Evolutionary conservation across 108 stramenopile genomes (phyloP).

Genomic region (Pelagomonas calceolata): DNA sequence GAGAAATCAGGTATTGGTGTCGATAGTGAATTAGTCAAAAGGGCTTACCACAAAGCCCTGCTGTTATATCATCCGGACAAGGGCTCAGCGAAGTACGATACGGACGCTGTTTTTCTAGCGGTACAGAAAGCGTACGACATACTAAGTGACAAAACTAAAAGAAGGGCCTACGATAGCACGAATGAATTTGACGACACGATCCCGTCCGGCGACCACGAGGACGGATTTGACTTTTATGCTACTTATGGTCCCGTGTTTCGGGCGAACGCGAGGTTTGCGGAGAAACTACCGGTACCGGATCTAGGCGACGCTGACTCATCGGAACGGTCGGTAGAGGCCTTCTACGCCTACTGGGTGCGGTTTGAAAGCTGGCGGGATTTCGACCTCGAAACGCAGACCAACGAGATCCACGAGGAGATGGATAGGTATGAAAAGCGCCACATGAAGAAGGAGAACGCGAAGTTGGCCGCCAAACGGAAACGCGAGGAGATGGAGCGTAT

Average conservation of each 20-base stretch:
- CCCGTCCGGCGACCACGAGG: constrained; percentile 15
- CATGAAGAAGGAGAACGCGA: constrained; percentile 93
- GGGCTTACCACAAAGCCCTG: constrained; percentile 69
- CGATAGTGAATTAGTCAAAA: constrained; percentile 44
- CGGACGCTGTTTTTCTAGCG: constrained; percentile 76
- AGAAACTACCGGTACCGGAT: constrained; percentile 50
- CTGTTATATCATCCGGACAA: constrained; percentile 75
- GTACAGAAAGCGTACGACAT: constrained; percentile 91
- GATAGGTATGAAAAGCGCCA: constrained; percentile 88
- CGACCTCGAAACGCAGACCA: constrained; percentile 60
- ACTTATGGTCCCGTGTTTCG: constrained; percentile 74
- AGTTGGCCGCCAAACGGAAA: constrained; percentile 75
- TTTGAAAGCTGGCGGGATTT: constrained; percentile 96
- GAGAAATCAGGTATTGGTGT: constrained; percentile 42
- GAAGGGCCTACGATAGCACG: constrained; percentile 79
- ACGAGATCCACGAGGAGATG: constrained; percentile 75
- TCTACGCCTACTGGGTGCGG: constrained; percentile 91
- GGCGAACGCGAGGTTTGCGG: constrained; percentile 82
- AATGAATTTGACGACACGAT: constrained; percentile 88
- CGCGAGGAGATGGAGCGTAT: constrained; percentile 82
- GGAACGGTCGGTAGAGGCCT: constrained; percentile 69
- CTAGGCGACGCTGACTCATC: constrained; percentile 77
- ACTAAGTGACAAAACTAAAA: constrained; percentile 58
- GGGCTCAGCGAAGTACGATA: constrained; percentile 33
- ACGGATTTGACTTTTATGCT: constrained; percentile 37